Conservation (phyloP, 2,329 filamentous ascomycete species). For the Alternaria sp. region DNA sequence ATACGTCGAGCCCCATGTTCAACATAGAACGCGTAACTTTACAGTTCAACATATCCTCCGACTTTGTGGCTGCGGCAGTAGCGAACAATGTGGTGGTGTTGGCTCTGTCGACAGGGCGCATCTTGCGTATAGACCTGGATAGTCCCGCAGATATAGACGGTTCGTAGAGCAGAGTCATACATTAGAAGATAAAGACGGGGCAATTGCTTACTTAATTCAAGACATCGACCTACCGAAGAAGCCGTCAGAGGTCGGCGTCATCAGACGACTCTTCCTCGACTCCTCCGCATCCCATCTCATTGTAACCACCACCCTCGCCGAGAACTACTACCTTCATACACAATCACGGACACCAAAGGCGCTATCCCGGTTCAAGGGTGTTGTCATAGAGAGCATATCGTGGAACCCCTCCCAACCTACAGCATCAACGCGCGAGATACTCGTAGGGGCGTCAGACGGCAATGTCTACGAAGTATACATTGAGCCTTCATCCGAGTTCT, state of each 20-base stretch:
- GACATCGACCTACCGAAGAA: constrained; percentile 98
- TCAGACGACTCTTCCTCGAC: constrained; percentile 95
- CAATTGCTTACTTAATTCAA: constrained; percentile 51
- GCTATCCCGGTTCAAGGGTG: constrained; percentile 81
- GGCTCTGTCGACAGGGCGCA: constrained; percentile 88
- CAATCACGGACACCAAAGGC: constrained; percentile 88
- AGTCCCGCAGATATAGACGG: constrained; percentile 91
- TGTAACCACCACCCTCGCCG: constrained; percentile 87
- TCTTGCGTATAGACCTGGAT: constrained; percentile 92
- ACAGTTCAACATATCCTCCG: constrained; percentile 90
- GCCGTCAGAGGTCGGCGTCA: constrained; percentile 87
- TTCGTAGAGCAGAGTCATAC: constrained; percentile 32
- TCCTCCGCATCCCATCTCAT: constrained; percentile 94
- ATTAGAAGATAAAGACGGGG: neutral
- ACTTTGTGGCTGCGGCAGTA: constrained; percentile 95
- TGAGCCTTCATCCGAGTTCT: constrained; percentile 93
- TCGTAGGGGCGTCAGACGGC: constrained; percentile 90
- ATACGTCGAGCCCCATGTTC: constrained; percentile 82
- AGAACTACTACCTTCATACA: constrained; percentile 98
- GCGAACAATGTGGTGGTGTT: constrained; percentile 96
- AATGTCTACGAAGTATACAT: constrained; percentile 96
- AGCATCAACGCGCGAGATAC: constrained; percentile 91
- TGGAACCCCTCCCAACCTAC: constrained; percentile 96
- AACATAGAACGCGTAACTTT: constrained; percentile 91
- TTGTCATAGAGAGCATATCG: constrained; percentile 86